Evolutionary conservation across 176 grass and related monocot genomes (phyloP).

Genomic region (Tillandsia leiboldiana): DNA sequence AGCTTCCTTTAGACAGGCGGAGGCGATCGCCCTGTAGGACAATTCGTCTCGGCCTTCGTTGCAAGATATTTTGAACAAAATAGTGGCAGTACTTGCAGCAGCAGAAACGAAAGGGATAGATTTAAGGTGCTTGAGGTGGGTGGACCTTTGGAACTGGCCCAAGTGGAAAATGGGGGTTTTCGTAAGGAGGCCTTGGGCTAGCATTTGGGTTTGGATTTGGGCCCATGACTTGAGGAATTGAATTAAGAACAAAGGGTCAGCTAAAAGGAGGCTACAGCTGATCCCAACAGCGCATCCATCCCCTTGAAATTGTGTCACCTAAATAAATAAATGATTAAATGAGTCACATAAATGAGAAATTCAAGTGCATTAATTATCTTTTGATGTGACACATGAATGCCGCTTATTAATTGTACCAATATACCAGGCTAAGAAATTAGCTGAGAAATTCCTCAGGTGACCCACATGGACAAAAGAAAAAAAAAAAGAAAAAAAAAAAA

Average conservation of each 20-base stretch:
- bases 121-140: conserved; percentile 18
- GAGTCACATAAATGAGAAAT: too few species aligned
- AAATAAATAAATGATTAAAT: background rate
- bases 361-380: too few species aligned
- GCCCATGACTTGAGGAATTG: conserved; percentile 67
- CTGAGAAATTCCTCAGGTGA: too few species aligned
- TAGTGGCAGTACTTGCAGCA: background rate
- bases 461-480: too few species aligned
- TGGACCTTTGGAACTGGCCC: conserved; percentile 41
- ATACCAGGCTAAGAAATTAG: background rate
- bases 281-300: conserved; percentile 62
- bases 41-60: background rate
- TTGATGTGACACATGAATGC: background rate
- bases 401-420: background rate
- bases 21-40: conserved; percentile 26
- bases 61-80: conserved; percentile 34
- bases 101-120: conserved; percentile 32
- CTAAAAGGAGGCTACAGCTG: conserved; percentile 51
- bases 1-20: conserved; percentile 27
- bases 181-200: conserved; percentile 12
- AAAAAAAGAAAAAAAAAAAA: too few species aligned
- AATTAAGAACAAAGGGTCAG: conserved; percentile 49
- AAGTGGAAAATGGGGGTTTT: conserved; percentile 46
- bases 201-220: conserved; percentile 36
- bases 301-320: conserved; percentile 67